A percentile compares a stretch with the other conserved stretches of the same genome.
Conservation (phyloP, 345 rosid species). For the Boechera stricta region DNA sequence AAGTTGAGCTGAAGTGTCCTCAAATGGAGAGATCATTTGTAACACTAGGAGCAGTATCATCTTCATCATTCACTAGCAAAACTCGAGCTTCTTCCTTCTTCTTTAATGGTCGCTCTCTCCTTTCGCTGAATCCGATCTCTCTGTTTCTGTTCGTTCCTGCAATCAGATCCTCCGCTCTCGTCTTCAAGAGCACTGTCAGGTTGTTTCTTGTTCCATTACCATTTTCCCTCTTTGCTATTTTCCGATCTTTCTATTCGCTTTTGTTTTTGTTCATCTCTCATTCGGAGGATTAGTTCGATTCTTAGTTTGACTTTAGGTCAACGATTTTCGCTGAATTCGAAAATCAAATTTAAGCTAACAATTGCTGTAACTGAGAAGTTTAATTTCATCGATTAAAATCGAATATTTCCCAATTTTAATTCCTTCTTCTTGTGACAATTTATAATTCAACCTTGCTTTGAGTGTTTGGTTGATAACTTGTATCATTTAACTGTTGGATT, state of each 20-base stretch:
- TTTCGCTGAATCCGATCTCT: slow-evolving; percentile 1
- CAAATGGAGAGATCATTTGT: slow-evolving; percentile 17
- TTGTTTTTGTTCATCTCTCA: no score
- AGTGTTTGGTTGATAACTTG: background rate
- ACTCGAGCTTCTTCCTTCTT: slow-evolving; percentile 19
- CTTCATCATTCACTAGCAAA: slow-evolving; percentile 20
- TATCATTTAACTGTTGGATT: background rate
- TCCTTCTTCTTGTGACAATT: background rate
- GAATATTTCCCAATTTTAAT: background rate
- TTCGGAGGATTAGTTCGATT: no score
- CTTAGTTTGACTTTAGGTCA: no score
- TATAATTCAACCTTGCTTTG: background rate
- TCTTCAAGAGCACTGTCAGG: slow-evolving; percentile 22
- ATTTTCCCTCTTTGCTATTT: background rate
- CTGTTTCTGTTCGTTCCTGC: background rate
- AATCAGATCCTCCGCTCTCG: slow-evolving; percentile 13
- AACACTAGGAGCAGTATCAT: background rate
- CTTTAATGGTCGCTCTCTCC: slow-evolving; percentile 20
- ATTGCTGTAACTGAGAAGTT: background rate
- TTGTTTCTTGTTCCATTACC: background rate
- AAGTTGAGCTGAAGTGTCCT: background rate
- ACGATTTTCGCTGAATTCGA: no score
- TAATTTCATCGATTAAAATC: background rate
- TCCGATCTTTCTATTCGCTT: no score
- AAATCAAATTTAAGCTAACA: background rate